Percentiles rank a stretch among this genome's conserved stretches.
Evolutionary conservation across 2,329 filamentous ascomycete genomes (phyloP).

Genomic region (Epichloe glyceriae): DNA sequence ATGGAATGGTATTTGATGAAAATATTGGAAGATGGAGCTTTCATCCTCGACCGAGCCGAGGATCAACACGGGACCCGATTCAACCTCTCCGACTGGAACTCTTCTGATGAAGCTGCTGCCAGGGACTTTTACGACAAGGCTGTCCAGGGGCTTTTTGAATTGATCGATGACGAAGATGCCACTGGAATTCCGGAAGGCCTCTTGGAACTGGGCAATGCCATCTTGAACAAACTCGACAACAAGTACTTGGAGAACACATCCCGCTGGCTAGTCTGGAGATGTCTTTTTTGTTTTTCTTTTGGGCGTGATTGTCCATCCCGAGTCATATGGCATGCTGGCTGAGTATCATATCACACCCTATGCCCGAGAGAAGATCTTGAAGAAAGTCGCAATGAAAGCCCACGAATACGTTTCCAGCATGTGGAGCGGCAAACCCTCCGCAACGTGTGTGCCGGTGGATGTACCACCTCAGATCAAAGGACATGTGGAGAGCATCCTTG

Average conservation of each 20-base stretch:
- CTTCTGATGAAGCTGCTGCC: constrained; percentile 67
- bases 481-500: constrained; percentile 61
- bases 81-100: constrained; percentile 59
- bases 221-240: constrained; percentile 62
- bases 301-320: constrained; percentile 75
- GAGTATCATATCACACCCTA: constrained; percentile 90
- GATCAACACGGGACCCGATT: constrained; percentile 60
- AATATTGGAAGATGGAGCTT: constrained; percentile 82
- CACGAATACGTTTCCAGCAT: constrained; percentile 71
- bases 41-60: constrained; percentile 75
- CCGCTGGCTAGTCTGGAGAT: constrained; percentile 76
- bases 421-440: constrained; percentile 53
- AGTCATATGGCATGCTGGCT: constrained; percentile 66
- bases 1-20: constrained; percentile 94
- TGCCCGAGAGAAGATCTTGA: constrained; percentile 68
- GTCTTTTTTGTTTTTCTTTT: constrained; percentile 89
- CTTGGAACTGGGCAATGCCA: constrained; percentile 71
- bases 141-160: constrained; percentile 67
- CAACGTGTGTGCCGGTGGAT: constrained; percentile 31
- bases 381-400: constrained; percentile 67
- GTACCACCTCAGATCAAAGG: constrained; percentile 49
- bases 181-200: constrained; percentile 80
- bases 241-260: constrained; percentile 63
- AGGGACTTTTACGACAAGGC: constrained; percentile 83
- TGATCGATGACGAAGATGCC: constrained; percentile 72